Conservation (phyloP, 2,329 filamentous ascomycete genomes). For the Phialophora chinensis region DNA sequence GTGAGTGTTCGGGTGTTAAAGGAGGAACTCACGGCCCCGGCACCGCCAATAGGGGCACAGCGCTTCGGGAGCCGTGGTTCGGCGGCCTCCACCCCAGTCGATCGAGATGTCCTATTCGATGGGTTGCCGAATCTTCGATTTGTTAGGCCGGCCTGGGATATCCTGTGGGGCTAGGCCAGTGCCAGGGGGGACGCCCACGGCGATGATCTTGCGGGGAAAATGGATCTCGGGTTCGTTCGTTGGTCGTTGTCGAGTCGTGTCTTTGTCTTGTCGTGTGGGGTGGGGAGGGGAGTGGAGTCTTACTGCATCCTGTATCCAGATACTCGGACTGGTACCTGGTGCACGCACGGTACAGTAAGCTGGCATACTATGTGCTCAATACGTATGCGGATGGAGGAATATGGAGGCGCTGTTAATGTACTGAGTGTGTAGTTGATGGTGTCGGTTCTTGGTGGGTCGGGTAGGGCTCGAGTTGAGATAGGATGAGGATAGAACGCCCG, state of each 20-base stretch:
- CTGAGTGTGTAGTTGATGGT: neutral
- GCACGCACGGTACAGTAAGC: too few species aligned
- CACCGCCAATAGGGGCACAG: neutral
- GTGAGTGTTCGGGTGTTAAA: neutral
- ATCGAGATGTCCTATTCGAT: neutral
- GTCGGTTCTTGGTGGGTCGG: neutral
- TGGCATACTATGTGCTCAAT: too few species aligned
- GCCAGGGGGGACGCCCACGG: neutral
- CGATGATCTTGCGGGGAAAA: conserved; percentile 1
- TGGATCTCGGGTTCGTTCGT: neutral
- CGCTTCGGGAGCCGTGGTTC: conserved; percentile 2
- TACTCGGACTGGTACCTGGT: too few species aligned
- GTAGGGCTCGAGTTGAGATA: neutral
- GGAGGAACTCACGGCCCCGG: neutral
- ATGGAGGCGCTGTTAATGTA: too few species aligned
- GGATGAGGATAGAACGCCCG: neutral
- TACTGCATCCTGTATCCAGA: neutral
- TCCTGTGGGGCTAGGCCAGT: neutral
- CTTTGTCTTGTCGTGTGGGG: too few species aligned
- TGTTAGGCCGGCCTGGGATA: neutral
- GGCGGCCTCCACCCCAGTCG: neutral
- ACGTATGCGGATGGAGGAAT: too few species aligned
- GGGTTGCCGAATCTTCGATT: neutral
- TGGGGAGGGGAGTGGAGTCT: neutral
- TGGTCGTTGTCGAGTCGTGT: too few species aligned